Conservation (phyloP, 805 yeast species). For the Starmerella gropengiesseri region DNA sequence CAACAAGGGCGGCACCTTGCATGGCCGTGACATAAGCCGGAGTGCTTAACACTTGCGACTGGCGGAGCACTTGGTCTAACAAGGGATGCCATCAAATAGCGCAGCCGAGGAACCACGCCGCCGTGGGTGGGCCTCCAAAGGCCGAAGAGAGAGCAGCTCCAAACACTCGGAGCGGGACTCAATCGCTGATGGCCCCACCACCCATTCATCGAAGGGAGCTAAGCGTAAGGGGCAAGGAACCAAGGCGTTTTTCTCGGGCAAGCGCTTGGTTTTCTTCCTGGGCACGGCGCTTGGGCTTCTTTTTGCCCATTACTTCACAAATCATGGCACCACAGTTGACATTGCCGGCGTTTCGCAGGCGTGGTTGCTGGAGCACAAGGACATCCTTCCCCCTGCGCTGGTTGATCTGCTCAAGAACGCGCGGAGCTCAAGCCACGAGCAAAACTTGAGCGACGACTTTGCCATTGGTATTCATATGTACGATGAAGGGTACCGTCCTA, state of each 20-base stretch:
- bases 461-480: conserved; percentile 71
- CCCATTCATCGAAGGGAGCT: not conserved
- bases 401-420: conserved; percentile 49
- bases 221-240: conserved; percentile 4
- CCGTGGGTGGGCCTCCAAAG: too few relatives aligned
- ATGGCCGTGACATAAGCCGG: too few relatives aligned
- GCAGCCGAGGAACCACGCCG: too few relatives aligned
- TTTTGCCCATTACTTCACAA: conserved; percentile 53
- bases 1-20: too few relatives aligned
- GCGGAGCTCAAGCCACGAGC: conserved; percentile 32
- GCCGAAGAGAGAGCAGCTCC: conserved; percentile 4
- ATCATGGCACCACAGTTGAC: conserved; percentile 22
- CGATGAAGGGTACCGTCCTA: conserved; percentile 39
- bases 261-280: conserved; percentile 49
- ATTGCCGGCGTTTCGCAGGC: conserved; percentile 22
- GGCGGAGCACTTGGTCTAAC: too few relatives aligned
- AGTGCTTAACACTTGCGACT: too few relatives aligned
- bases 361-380: conserved; percentile 32
- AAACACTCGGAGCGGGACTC: not conserved
- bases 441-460: conserved; percentile 58
- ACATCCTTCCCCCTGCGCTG: conserved; percentile 55
- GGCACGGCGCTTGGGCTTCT: conserved; percentile 66
- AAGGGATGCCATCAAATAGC: too few relatives aligned
- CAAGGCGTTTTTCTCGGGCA: conserved; percentile 29
- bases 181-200: not conserved